Percentiles rank a stretch among this genome's conserved stretches.
Evolutionary conservation across 768 basidiomycete species (phyloP).

Genomic region (Trametes meyenii): DNA sequence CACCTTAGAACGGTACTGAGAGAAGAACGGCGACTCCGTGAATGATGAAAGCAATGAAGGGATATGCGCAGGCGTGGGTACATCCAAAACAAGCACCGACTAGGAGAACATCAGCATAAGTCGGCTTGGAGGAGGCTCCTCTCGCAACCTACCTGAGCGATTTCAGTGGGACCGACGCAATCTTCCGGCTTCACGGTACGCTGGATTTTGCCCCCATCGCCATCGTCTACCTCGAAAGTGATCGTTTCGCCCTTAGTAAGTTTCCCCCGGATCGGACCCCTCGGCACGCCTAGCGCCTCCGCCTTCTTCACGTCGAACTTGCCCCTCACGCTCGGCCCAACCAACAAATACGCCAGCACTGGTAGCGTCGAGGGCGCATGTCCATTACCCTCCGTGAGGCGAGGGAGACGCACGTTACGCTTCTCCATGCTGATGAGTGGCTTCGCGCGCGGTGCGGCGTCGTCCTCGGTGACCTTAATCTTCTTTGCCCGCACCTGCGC

Average conservation of each 20-base stretch:
- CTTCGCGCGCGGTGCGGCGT: neutral
- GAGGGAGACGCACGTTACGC: conserved; percentile 17
- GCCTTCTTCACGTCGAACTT: conserved; percentile 79
- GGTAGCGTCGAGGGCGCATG: conserved; percentile 2
- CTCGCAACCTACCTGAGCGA: conserved; percentile 45
- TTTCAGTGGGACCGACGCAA: conserved; percentile 55
- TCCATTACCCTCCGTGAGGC: conserved; percentile 1
- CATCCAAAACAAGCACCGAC: conserved; percentile 70
- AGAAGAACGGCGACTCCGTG: conserved; percentile 48
- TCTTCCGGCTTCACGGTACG: conserved; percentile 64
- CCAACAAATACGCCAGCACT: conserved; percentile 41
- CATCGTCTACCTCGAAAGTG: conserved; percentile 53
- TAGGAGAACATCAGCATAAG: neutral
- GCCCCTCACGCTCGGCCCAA: conserved; percentile 50
- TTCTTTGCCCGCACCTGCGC: conserved; percentile 3
- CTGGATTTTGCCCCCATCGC: conserved; percentile 43
- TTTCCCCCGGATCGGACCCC: conserved; percentile 56
- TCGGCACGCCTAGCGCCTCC: conserved; percentile 59
- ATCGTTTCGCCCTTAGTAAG: conserved; percentile 70
- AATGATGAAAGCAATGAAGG: conserved; percentile 53
- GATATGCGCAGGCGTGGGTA: conserved; percentile 64
- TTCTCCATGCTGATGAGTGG: neutral
- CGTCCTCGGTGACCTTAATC: neutral
- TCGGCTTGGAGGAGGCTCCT: neutral
- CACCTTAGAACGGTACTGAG: conserved; percentile 48